phyloP scores from a whole-genome alignment of 805 yeast genomes.

The Saturnispora hagleri region DNA sequence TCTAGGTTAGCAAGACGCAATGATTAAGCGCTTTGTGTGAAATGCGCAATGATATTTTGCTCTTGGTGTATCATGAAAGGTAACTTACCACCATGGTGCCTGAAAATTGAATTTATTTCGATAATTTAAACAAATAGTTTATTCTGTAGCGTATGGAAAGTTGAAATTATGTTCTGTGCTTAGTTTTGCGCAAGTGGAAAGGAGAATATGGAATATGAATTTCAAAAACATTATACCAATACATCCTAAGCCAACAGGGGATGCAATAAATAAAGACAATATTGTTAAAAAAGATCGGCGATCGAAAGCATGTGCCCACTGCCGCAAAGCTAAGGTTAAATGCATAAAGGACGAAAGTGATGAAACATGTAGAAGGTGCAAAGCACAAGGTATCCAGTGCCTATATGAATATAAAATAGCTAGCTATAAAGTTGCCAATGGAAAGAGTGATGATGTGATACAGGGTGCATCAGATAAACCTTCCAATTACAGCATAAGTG shows the following conservation, averaged over 20 bases:
- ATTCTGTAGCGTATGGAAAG: background rate
- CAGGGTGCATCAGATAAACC: background rate
- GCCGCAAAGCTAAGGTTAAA: slow-evolving; percentile 54
- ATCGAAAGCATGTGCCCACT: slow-evolving; percentile 50
- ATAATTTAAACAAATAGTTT: background rate
- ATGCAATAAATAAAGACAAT: background rate
- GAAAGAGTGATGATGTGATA: slow-evolving; percentile 9
- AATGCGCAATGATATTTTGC: too few species aligned
- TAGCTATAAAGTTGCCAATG: slow-evolving; percentile 27
- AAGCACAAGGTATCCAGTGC: slow-evolving; percentile 43
- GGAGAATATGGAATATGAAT: background rate
- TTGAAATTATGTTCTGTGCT: background rate
- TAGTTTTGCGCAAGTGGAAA: background rate
- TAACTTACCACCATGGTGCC: too few species aligned
- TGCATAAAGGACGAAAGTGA: slow-evolving; percentile 39
- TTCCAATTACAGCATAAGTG: too few species aligned
- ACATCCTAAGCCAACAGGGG: background rate
- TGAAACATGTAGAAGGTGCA: slow-evolving; percentile 52
- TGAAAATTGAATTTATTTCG: too few species aligned
- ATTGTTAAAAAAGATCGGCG: background rate
- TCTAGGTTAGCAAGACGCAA: background rate
- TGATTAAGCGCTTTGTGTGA: background rate
- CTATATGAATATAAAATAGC: slow-evolving; percentile 49
- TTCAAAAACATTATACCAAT: background rate
- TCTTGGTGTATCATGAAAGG: too few species aligned